phyloP scores from a whole-genome alignment of 2,329 filamentous ascomycete genomes.

The Aaosphaeria pasadenensis region DNA sequence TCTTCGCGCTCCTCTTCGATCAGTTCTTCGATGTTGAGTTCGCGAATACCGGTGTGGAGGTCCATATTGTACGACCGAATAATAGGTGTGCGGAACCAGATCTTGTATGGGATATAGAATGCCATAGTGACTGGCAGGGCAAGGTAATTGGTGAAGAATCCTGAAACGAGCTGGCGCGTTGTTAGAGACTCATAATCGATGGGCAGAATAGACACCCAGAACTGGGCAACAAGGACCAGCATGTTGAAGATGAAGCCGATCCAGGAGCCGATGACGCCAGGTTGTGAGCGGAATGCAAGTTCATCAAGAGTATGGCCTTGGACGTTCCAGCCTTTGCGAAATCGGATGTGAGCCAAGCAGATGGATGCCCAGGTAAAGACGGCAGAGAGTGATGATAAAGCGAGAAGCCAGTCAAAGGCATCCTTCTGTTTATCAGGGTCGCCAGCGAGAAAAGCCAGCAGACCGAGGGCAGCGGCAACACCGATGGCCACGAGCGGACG shows the following conservation, averaged over 20 bases:
- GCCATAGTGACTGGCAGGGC: conserved; percentile 65
- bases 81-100: conserved; percentile 67
- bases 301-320: conserved; percentile 62
- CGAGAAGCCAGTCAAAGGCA: conserved; percentile 65
- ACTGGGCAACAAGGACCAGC: conserved; percentile 76
- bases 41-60: conserved; percentile 77
- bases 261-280: conserved; percentile 77
- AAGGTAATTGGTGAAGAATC: conserved; percentile 73
- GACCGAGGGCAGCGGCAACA: conserved; percentile 55
- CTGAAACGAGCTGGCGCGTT: conserved; percentile 50
- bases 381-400: conserved; percentile 68
- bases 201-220: conserved; percentile 83
- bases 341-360: conserved; percentile 88
- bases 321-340: conserved; percentile 57
- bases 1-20: conserved; percentile 79
- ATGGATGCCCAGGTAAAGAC: conserved; percentile 83
- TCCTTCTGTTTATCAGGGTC: conserved; percentile 33
- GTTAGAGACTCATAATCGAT: conserved; percentile 55
- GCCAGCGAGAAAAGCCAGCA: conserved; percentile 58
- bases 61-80: conserved; percentile 76
- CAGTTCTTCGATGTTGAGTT: conserved; percentile 77
- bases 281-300: conserved; percentile 77
- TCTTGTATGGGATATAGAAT: conserved; percentile 73
- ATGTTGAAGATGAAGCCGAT: conserved; percentile 73
- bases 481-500: conserved; percentile 57